A percentile compares a stretch with the other conserved stretches of the same genome.
These are phyloP conservation scores for Diplodia mutila DNA, from an alignment of 2,329 filamentous ascomycete genomes.

Conservation along the genomic window DNA sequence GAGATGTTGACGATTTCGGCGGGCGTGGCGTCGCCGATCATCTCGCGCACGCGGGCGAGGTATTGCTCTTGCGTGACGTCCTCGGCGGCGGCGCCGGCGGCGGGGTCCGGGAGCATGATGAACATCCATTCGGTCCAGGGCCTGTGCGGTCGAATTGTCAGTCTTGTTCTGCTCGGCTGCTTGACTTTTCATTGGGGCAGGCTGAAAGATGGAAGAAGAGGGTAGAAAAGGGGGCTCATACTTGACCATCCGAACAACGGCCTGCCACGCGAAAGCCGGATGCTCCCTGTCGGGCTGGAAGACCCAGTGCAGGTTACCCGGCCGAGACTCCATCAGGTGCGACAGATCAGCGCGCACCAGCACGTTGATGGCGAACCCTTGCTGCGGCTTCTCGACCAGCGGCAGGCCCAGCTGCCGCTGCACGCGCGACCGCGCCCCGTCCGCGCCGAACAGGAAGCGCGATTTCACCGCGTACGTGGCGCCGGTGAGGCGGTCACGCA, in stretches of 20 bases:
- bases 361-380: conserved; percentile 56
- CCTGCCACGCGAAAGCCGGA: conserved; percentile 56
- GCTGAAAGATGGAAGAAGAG: no score
- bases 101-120: conserved; percentile 39
- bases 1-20: conserved; percentile 9
- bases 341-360: conserved; percentile 56
- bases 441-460: conserved; percentile 63
- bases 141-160: conserved; percentile 12
- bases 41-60: conserved; percentile 1
- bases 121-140: conserved; percentile 64
- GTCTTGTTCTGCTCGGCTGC: neutral
- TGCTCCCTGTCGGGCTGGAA: conserved; percentile 59
- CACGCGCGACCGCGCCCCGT: conserved; percentile 56
- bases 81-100: neutral
- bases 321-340: conserved; percentile 54
- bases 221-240: neutral
- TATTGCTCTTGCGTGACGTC: conserved; percentile 32
- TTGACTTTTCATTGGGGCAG: neutral
- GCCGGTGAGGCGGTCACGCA: conserved; percentile 45
- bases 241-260: conserved; percentile 62
- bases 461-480: conserved; percentile 52
- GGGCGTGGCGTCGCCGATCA: conserved; percentile 25
- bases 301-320: conserved; percentile 65
- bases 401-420: conserved; percentile 53
- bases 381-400: conserved; percentile 49